Base-by-base conservation (phyloP, 495 filamentous ascomycete species). In the Xylaria sp. region DNA sequence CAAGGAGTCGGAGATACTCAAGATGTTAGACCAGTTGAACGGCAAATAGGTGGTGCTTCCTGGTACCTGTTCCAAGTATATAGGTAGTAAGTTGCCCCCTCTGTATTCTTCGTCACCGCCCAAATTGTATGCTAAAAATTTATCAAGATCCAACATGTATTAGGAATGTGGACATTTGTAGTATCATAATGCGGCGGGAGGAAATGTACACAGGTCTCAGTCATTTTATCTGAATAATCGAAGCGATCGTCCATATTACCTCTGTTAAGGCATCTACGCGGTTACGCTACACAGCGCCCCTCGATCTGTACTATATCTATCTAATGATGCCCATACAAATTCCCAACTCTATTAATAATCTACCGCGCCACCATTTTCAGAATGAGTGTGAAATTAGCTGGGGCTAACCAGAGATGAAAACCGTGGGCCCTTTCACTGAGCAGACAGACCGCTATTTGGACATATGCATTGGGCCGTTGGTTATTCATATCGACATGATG, bases 1-100 rank as follows among this genome's bases (percentile, higher is more conserved):
- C 58, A 87, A 91, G 71, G 89, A 95, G 83, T 95, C 93, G 15
- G 92, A 93, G 81, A 97, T 97, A 58, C 78, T 97, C 75, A 90
- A 90, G 75, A 88, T 97, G 86, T 81, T 97, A 21, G 69, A 76
- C 50, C 46, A 77, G 48, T 46, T 33, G 21, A 73, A 67, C n/a
- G 40, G 15, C 14, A 74, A 77, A 37, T 63, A 71, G 59, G n/a
- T 11, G 59, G n/a, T 11, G 29, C 44, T 57, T 19, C 40, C 7
- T 62, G 3, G 19, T 62, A 11, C 19, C 9, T 21, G 24, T 31
- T 57, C n/a, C 3, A 21, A 12, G 55, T 6, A 46, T 24, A 9
- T 35, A 59, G 19, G 4, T 35, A 59, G 19, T 67, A 48, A 46
- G 66, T 61, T 3, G 4, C 8, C 17, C 29, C 66, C 8, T 35